Percentiles rank a stretch among this genome's conserved stretches.
phyloP scores from a whole-genome alignment of 2,329 filamentous ascomycete species.

The Microsporum canis region DNA sequence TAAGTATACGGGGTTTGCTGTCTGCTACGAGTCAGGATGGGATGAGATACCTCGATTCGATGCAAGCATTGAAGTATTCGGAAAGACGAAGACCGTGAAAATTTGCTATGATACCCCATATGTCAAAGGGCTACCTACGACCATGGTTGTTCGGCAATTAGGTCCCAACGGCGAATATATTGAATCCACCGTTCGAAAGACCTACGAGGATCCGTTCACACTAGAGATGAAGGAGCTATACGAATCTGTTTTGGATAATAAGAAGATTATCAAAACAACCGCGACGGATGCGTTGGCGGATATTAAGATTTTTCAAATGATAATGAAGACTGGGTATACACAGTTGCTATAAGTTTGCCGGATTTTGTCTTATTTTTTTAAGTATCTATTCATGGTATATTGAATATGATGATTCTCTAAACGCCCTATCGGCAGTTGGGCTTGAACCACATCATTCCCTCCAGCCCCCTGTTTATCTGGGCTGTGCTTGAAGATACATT shows the following conservation, averaged over 20 bases:
- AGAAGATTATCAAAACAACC: conserved; percentile 33
- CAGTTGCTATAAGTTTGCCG: not conserved
- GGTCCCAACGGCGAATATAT: conserved; percentile 27
- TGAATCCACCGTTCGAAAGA: conserved; percentile 32
- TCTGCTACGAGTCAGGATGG: conserved; percentile 48
- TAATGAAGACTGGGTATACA: conserved; percentile 21
- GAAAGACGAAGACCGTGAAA: conserved; percentile 41
- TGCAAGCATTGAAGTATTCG: conserved; percentile 36
- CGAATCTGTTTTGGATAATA: conserved; percentile 25
- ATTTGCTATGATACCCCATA: conserved; percentile 48
- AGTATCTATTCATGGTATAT: not conserved
- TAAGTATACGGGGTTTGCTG: conserved; percentile 35
- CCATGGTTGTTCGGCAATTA: conserved; percentile 38
- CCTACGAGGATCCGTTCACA: conserved; percentile 40
- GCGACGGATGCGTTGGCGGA: conserved; percentile 34
- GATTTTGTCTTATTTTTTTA: not conserved
- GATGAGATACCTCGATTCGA: conserved; percentile 36
- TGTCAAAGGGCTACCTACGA: conserved; percentile 47
- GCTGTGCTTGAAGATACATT: not conserved
- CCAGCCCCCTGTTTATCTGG: not conserved
- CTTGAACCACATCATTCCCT: not conserved
- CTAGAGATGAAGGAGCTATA: conserved; percentile 34
- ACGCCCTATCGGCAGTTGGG: not conserved
- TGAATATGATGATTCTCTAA: not conserved
- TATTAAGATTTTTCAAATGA: conserved; percentile 30